Conservation (phyloP, 768 basidiomycete genomes). For the Trametes villosa region DNA sequence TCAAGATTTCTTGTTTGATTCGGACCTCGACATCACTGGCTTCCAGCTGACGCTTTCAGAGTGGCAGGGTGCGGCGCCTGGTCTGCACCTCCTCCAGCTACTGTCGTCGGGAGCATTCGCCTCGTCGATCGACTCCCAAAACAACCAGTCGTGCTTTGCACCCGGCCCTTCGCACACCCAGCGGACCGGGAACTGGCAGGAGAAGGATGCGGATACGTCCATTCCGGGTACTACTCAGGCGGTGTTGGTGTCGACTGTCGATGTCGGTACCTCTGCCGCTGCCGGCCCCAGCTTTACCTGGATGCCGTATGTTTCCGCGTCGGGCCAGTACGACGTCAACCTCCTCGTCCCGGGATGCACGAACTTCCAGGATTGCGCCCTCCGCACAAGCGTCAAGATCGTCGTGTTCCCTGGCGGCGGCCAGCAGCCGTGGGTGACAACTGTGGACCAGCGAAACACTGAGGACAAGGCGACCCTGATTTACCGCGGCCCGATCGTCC, state of each 20-base stretch:
- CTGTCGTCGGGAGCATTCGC: slow-evolving; percentile 92
- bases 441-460: slow-evolving; percentile 71
- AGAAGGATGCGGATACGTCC: slow-evolving; percentile 63
- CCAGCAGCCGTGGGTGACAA: slow-evolving; percentile 66
- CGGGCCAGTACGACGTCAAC: slow-evolving; percentile 85
- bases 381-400: slow-evolving; percentile 81
- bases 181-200: slow-evolving; percentile 71
- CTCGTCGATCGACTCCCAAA: slow-evolving; percentile 65
- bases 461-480: slow-evolving; percentile 64
- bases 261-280: slow-evolving; percentile 62
- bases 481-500: slow-evolving; percentile 85
- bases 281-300: slow-evolving; percentile 84
- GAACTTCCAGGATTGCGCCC: slow-evolving; percentile 75
- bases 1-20: slow-evolving; percentile 90
- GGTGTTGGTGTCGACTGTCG: slow-evolving; percentile 70
- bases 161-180: slow-evolving; percentile 72
- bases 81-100: slow-evolving; percentile 89
- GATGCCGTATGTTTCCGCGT: slow-evolving; percentile 89
- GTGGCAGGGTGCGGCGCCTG: slow-evolving; percentile 77
- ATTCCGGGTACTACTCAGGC: slow-evolving; percentile 82
- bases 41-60: slow-evolving; percentile 81
- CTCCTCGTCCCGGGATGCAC: slow-evolving; percentile 87
- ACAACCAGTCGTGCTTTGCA: slow-evolving; percentile 76
- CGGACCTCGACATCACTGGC: slow-evolving; percentile 73
- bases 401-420: slow-evolving; percentile 80